Percentiles rank a stretch among this genome's conserved stretches.
Conservation (phyloP, 1,284 basidiomycete species). For the Trichosporon faecale region DNA sequence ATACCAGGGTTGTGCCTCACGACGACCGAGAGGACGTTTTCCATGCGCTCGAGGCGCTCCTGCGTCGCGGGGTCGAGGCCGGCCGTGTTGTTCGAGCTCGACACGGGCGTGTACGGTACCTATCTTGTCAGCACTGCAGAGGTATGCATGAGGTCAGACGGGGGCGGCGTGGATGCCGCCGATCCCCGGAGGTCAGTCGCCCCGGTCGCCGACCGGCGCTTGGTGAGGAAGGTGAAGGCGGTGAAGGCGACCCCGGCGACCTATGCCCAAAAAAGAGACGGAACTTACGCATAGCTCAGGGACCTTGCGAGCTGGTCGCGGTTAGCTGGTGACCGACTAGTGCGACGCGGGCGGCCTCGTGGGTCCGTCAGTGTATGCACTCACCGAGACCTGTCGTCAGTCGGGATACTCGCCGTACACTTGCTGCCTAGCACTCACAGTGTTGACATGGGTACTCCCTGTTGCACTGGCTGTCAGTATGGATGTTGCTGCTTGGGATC, state of each 20-base stretch:
- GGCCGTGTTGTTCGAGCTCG: conserved; percentile 18
- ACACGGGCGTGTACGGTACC: conserved; percentile 49
- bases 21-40: conserved; percentile 43
- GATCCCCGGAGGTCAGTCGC: neutral
- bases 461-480: conserved; percentile 41
- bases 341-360: neutral
- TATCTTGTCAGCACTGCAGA: conserved; percentile 20
- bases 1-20: conserved; percentile 44
- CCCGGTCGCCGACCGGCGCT: neutral
- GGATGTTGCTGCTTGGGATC: neutral
- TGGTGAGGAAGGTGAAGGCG: too few species aligned
- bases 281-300: conserved; percentile 50
- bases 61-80: conserved; percentile 40
- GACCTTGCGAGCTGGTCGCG: conserved; percentile 45
- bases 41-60: conserved; percentile 41
- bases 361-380: conserved; percentile 9
- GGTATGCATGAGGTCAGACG: neutral
- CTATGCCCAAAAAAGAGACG: neutral
- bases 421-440: conserved; percentile 33
- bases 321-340: conserved; percentile 11
- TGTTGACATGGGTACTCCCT: conserved; percentile 53
- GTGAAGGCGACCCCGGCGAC: too few species aligned
- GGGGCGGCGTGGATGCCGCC: neutral
- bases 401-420: neutral
- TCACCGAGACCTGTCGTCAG: conserved; percentile 22